phyloP scores from a whole-genome alignment of 257 asterid genomes.

The Orobanche coerulescens region DNA sequence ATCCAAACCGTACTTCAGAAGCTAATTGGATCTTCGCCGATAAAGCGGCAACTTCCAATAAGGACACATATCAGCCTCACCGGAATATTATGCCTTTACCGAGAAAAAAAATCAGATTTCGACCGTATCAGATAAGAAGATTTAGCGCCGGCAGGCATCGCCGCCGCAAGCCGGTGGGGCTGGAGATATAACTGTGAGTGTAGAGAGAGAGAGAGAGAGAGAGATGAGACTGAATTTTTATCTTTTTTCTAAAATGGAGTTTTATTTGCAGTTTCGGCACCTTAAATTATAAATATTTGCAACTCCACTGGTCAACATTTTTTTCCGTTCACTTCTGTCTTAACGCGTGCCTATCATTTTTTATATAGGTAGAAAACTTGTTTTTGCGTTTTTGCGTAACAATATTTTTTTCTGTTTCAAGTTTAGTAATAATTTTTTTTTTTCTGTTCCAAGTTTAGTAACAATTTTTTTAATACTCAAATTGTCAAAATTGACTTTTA shows the following conservation, averaged over 20 bases:
- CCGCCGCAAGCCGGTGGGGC: constrained; percentile 24
- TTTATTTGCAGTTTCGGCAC: constrained; percentile 22
- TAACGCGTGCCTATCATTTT: constrained; percentile 26
- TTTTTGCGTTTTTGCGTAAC: no score
- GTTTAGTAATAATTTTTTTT: no score
- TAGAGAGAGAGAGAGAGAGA: constrained; percentile 13
- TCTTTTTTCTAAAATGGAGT: background rate
- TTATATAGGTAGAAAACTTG: no score
- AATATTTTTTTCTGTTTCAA: no score
- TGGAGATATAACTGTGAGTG: background rate
- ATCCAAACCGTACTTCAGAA: constrained; percentile 28
- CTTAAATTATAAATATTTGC: constrained; percentile 16
- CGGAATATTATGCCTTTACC: constrained; percentile 20
- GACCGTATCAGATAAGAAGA: background rate
- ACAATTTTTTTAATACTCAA: no score
- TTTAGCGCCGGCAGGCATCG: constrained; percentile 26
- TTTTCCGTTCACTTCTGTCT: constrained; percentile 14
- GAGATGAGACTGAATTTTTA: background rate
- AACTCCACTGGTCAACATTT: constrained; percentile 28
- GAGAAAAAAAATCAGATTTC: background rate
- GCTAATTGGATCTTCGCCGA: constrained; percentile 19
- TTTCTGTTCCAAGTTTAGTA: no score
- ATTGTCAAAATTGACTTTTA: no score
- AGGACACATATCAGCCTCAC: constrained; percentile 16
- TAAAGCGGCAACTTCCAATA: constrained; percentile 18